Base-by-base conservation (phyloP, 2,329 filamentous ascomycete species). In the Tolypocladium pustulatum region DNA sequence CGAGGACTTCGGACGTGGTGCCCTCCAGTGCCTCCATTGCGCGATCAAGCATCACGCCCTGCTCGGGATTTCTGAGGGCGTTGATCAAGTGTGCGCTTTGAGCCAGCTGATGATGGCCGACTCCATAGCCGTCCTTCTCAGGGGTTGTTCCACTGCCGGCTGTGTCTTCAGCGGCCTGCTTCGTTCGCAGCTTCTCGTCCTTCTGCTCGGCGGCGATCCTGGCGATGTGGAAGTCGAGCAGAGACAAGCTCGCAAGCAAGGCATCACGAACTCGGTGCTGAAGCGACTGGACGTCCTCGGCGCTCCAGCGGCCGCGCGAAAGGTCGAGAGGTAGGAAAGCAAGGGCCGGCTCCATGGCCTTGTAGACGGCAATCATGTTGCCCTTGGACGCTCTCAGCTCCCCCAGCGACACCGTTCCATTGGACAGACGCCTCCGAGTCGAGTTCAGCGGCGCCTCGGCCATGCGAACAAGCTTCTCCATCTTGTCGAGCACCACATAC, bases 301-400 rank as follows among this genome's bases (percentile, higher is more conserved):
- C 66, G 20, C 67, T 73, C 78, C 78, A 81, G 3, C 72, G 66
- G 1, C 77, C 73, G 3, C 75, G 67, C 0, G 77, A 79, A 25
- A 79, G 69, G 60, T 81, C 78, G 1, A 81, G 63, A 0, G 74
- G 76, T 0, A 81, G 64, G 57, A 81, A 81, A 0, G 65, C 73
- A 0, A 79, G 56, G 0, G 70, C 64, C 0, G 75, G 74, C 10
- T 73, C 70, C 49, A 76, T 68, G 1, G 66, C 65, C 46, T 73
- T 76, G 58, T 74, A 76, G 0, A 66, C 57, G 0, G 58, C 65
- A 8, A 79, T 72, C 37, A 71, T 68, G 12, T 66, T 60, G 1
- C 49, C 57, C 49, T 64, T 67, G 1, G 61, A 63, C 0, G 62
- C 62, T 37, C 69, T 72, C 0, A 76, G 64, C 13, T 69, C 65